A percentile compares a stretch with the other conserved stretches of the same genome.
phyloP scores from a whole-genome alignment of 208 protist species.

The Trypanosomatidae sp. region DNA sequence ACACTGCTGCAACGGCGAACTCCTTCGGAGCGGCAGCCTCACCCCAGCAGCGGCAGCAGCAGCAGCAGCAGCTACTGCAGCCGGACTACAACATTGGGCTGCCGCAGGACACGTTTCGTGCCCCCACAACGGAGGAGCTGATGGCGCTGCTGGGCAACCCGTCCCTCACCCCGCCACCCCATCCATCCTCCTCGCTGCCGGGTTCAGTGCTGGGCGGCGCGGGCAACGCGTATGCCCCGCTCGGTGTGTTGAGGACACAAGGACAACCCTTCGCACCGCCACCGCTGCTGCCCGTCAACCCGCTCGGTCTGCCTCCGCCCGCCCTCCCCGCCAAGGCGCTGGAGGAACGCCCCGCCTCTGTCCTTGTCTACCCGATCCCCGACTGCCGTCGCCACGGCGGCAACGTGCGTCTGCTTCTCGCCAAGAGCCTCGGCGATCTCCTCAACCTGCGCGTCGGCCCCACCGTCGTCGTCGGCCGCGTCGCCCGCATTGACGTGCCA shows the following conservation, averaged over 20 bases:
- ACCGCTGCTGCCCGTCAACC: conserved; percentile 27
- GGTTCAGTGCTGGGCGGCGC: not conserved
- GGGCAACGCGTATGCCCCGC: conserved; percentile 3
- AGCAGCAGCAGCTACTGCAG: no score
- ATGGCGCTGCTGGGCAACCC: conserved; percentile 62
- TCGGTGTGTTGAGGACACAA: no score
- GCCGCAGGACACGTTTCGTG: conserved; percentile 13
- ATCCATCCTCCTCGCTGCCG: not conserved
- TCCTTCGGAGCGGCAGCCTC: no score
- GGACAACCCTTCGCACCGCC: no score
- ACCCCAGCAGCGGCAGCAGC: no score
- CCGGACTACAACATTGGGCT: not conserved
- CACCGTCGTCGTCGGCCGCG: conserved; percentile 73
- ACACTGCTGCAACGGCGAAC: not conserved
- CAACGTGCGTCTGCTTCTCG: conserved; percentile 75
- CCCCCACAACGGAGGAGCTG: conserved; percentile 57
- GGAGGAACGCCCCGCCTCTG: conserved; percentile 65
- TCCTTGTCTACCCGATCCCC: conserved; percentile 85
- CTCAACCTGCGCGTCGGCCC: conserved; percentile 85
- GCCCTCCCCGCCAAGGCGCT: conserved; percentile 71
- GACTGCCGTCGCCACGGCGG: conserved; percentile 41
- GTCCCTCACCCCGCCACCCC: not conserved
- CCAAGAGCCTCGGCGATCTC: conserved; percentile 77
- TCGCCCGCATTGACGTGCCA: conserved; percentile 82
- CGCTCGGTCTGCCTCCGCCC: conserved; percentile 67